These are phyloP conservation scores for Alternaria sp. DNA, from an alignment of 2,329 filamentous ascomycete genomes.

Conservation along the genomic window DNA sequence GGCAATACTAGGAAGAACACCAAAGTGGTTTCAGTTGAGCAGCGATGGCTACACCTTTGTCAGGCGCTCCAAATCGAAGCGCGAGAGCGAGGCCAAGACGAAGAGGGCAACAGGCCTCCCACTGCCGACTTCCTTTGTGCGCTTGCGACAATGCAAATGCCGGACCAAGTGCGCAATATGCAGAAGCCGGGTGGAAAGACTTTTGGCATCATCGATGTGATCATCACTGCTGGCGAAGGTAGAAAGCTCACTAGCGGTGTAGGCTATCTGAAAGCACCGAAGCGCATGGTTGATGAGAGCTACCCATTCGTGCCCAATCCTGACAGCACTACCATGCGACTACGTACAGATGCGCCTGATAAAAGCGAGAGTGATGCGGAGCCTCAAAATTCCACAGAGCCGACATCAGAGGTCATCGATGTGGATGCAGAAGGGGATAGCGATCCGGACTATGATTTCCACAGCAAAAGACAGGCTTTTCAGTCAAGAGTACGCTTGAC, in stretches of 20 bases:
- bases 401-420: neutral
- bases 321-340: neutral
- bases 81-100: constrained; percentile 44
- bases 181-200: constrained; percentile 39
- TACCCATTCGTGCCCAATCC: constrained; percentile 14
- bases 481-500: neutral
- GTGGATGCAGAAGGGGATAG: constrained; percentile 18
- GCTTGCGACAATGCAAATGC: constrained; percentile 51
- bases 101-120: constrained; percentile 41
- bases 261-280: constrained; percentile 35
- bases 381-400: neutral
- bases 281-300: constrained; percentile 31
- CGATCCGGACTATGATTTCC: constrained; percentile 6
- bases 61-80: constrained; percentile 46
- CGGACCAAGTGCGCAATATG: constrained; percentile 41
- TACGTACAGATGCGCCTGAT: neutral
- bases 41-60: constrained; percentile 50
- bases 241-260: constrained; percentile 33
- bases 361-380: neutral
- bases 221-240: constrained; percentile 43
- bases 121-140: constrained; percentile 51
- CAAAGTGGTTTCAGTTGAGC: constrained; percentile 4
- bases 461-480: constrained; percentile 14
- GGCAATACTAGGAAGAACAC: constrained; percentile 22
- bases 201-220: constrained; percentile 52